Conservation (phyloP, 352 stramenopile genomes). For the Discostella stelligera region DNA sequence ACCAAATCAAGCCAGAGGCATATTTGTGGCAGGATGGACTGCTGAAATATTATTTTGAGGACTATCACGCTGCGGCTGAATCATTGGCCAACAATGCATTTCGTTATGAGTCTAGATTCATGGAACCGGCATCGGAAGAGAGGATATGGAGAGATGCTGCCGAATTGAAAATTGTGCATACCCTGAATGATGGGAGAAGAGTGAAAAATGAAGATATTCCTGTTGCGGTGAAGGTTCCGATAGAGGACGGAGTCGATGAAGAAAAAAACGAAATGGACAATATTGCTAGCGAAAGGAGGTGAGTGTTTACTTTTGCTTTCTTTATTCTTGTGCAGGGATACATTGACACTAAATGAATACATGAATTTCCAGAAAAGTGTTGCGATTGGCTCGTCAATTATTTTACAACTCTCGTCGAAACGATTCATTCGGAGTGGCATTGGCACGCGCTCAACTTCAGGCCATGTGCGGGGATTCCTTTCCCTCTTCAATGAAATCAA, state of each 20-base stretch:
- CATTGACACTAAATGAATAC: not conserved
- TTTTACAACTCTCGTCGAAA: slow-evolving; percentile 58
- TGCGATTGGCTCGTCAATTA: slow-evolving; percentile 61
- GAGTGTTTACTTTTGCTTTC: slow-evolving; percentile 1
- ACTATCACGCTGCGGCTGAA: slow-evolving; percentile 53
- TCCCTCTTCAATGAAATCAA: slow-evolving; percentile 29
- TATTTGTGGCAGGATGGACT: slow-evolving; percentile 79
- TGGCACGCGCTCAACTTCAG: slow-evolving; percentile 62
- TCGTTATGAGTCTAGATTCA: slow-evolving; percentile 66
- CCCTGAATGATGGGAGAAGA: slow-evolving; percentile 38
- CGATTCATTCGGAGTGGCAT: slow-evolving; percentile 38
- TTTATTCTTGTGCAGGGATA: not conserved
- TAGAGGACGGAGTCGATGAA: slow-evolving; percentile 26
- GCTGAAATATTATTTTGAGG: slow-evolving; percentile 69
- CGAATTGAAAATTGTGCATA: slow-evolving; percentile 57
- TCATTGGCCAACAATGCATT: slow-evolving; percentile 62
- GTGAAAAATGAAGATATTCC: slow-evolving; percentile 27
- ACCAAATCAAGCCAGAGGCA: slow-evolving; percentile 64
- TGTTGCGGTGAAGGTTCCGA: slow-evolving; percentile 16
- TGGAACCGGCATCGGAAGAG: slow-evolving; percentile 66
- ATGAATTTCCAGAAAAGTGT: slow-evolving; percentile 52
- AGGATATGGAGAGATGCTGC: slow-evolving; percentile 79
- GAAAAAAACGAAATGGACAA: slow-evolving; percentile 23
- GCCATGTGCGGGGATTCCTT: slow-evolving; percentile 50
- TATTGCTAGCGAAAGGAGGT: slow-evolving; percentile 37